Evolutionary conservation across 441 rosid species (phyloP).

Genomic region (Geranium incanum): DNA sequence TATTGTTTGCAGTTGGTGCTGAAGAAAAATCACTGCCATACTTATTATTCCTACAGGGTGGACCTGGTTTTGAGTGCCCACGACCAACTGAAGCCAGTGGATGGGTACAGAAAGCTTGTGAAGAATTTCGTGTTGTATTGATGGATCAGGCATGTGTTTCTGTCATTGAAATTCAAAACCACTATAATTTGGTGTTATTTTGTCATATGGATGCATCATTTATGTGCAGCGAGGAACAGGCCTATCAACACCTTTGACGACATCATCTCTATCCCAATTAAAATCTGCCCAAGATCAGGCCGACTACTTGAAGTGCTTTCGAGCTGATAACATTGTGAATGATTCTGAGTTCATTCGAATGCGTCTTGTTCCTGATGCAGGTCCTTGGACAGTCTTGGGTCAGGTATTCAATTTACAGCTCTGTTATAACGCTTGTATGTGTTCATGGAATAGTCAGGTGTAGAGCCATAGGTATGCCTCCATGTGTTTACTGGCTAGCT

Average conservation of each 20-base stretch:
- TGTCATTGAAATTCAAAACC: slow-evolving; percentile 9
- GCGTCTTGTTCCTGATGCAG: slow-evolving; percentile 67
- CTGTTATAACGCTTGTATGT: slow-evolving; percentile 14
- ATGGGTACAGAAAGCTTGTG: slow-evolving; percentile 76
- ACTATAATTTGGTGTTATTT: slow-evolving; percentile 10
- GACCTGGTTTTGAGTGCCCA: slow-evolving; percentile 84
- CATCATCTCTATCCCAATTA: slow-evolving; percentile 74
- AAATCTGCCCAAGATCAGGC: slow-evolving; percentile 50
- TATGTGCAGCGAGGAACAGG: slow-evolving; percentile 92
- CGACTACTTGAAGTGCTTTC: slow-evolving; percentile 58
- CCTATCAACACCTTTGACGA: slow-evolving; percentile 66
- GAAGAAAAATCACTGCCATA: slow-evolving; percentile 72
- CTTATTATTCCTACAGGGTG: slow-evolving; percentile 74
- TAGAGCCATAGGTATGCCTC: background rate
- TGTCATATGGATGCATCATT: slow-evolving; percentile 14
- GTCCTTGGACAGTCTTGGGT: slow-evolving; percentile 79
- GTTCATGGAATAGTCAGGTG: background rate
- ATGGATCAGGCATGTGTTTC: slow-evolving; percentile 67
- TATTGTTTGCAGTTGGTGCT: slow-evolving; percentile 50
- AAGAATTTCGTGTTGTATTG: slow-evolving; percentile 76
- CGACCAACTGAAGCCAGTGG: slow-evolving; percentile 77
- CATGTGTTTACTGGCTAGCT: background rate
- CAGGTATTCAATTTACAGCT: slow-evolving; percentile 46
- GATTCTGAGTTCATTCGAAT: slow-evolving; percentile 81
- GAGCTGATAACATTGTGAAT: slow-evolving; percentile 78